Conservation (phyloP, 2,329 filamentous ascomycete species). For the Cladophialophora chaetospira region DNA sequence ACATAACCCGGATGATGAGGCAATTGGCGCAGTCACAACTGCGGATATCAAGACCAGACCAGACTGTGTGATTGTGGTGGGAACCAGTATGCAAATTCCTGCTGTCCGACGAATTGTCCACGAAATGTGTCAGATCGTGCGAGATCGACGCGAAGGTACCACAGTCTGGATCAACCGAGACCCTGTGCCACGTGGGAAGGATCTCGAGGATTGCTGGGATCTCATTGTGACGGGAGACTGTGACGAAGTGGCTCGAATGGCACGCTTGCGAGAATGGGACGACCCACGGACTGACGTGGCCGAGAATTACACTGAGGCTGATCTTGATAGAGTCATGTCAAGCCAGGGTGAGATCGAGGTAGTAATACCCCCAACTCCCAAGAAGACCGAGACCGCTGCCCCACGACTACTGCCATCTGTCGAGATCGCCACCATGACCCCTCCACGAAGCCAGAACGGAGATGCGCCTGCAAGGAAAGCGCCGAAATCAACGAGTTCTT, state of each 20-base stretch:
- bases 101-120: constrained; percentile 86
- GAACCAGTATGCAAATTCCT: constrained; percentile 92
- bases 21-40: constrained; percentile 86
- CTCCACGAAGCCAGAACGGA: constrained; percentile 43
- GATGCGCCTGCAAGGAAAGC: constrained; percentile 12
- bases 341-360: constrained; percentile 43
- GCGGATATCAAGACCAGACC: constrained; percentile 83
- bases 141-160: constrained; percentile 77
- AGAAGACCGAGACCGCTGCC: constrained; percentile 38
- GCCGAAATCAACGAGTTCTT: neutral
- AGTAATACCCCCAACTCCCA: constrained; percentile 41
- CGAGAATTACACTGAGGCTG: constrained; percentile 48
- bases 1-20: constrained; percentile 92
- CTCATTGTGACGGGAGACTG: constrained; percentile 83
- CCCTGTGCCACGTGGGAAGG: constrained; percentile 74
- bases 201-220: constrained; percentile 93
- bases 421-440: constrained; percentile 38
- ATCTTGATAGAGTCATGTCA: constrained; percentile 47
- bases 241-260: constrained; percentile 79
- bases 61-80: constrained; percentile 91
- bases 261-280: constrained; percentile 62
- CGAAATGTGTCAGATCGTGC: constrained; percentile 86
- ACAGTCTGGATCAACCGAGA: constrained; percentile 96
- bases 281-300: constrained; percentile 48
- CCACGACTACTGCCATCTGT: constrained; percentile 13